Percentiles rank a stretch among this genome's conserved stretches.
Conservation (phyloP, 1,284 basidiomycete species). For the Leccinum angustisporum region DNA sequence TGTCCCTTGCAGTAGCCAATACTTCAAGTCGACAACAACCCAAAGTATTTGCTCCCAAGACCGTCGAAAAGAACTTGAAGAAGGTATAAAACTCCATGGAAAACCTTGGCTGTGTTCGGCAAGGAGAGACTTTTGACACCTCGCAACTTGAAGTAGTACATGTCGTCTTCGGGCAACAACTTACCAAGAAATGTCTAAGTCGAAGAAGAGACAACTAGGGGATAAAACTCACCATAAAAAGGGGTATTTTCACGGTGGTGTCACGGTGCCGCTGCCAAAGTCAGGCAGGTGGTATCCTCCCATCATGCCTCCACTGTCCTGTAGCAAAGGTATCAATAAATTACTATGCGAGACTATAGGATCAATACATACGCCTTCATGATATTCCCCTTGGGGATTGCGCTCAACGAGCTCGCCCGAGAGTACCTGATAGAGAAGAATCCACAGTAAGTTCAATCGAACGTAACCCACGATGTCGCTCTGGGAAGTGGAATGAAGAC, state of each 20-base stretch:
- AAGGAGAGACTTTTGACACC: neutral
- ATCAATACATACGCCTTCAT: neutral
- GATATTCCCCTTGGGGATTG: neutral
- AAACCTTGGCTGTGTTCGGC: neutral
- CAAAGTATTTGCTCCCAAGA: neutral
- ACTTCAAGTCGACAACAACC: neutral
- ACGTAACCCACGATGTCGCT: neutral
- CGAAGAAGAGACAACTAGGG: neutral
- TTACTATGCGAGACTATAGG: neutral
- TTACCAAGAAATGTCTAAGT: neutral
- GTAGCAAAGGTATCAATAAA: neutral
- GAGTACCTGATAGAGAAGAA: neutral
- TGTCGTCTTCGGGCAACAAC: neutral
- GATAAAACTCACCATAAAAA: neutral
- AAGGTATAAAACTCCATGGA: neutral
- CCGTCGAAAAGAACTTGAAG: neutral
- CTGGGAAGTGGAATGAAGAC: neutral
- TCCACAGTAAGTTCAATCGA: neutral
- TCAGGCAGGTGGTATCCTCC: neutral
- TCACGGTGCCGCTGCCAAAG: neutral
- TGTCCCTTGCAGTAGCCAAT: neutral
- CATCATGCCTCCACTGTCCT: neutral
- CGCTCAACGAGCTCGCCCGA: neutral
- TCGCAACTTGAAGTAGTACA: too few relatives aligned
- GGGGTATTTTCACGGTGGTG: neutral